Evolutionary conservation across 306 rosid species (phyloP).

Genomic region (Cicer bijugum): DNA sequence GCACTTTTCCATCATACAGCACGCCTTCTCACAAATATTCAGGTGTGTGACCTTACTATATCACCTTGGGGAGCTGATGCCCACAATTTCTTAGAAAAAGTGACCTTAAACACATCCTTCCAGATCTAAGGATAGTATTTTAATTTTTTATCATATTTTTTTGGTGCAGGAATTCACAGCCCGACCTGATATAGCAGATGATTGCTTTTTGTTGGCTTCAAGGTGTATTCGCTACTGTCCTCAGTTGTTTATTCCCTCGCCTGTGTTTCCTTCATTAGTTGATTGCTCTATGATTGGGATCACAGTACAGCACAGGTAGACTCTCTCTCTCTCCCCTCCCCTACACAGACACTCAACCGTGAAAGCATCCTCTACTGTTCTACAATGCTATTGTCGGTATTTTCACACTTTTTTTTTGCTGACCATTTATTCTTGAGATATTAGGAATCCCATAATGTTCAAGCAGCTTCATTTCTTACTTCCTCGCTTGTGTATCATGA

Average conservation of each 20-base stretch:
- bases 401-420: background rate
- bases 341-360: background rate
- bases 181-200: slow-evolving; percentile 99
- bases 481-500: background rate
- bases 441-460: slow-evolving; percentile 6
- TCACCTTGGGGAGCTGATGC: too few species aligned
- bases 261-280: slow-evolving; percentile 82
- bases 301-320: slow-evolving; percentile 93
- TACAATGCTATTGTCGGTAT: background rate
- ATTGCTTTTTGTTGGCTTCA: slow-evolving; percentile 95
- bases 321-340: slow-evolving; percentile 26
- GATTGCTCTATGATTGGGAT: slow-evolving; percentile 97
- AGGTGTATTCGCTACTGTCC: slow-evolving; percentile 99
- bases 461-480: slow-evolving; percentile 12
- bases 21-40: slow-evolving; percentile 82
- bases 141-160: slow-evolving; percentile 43
- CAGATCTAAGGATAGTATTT: slow-evolving; percentile 31
- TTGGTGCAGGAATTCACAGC: slow-evolving; percentile 92
- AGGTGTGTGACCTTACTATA: slow-evolving; percentile 54
- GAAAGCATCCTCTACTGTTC: slow-evolving; percentile 32
- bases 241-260: slow-evolving; percentile 88
- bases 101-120: slow-evolving; percentile 35
- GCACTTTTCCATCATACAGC: slow-evolving; percentile 86
- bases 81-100: too few species aligned
- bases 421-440: slow-evolving; percentile 8